Evolutionary conservation across 352 stramenopile species (phyloP), one percentile per base, ranked within the genome.

Genomic region (Elongisporangium prolatum): DNA sequence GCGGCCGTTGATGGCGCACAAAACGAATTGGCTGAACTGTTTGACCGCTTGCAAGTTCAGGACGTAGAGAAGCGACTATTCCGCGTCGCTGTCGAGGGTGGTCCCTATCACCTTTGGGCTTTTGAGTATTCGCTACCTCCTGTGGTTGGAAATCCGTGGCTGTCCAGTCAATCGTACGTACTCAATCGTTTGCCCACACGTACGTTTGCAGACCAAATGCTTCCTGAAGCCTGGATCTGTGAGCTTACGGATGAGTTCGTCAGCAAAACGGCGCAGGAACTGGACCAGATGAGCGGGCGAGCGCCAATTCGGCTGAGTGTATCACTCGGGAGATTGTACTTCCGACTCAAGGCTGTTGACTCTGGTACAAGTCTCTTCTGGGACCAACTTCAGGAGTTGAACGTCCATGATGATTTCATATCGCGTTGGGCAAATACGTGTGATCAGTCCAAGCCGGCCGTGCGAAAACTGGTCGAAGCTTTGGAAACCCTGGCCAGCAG

Each of bases 351-450:
- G 18, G 65, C 61, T 0, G 59, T 58, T n/a, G 68, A 55, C 48
- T 25, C 60, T n/a, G 66, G 52, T 38, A 22, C 60, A 1, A 60
- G 37, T 7, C 63, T 76, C 8, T 40, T 57, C 3, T 81, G 69
- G 72, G 40, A 61, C 1, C 59, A 74, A 37, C 50, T 81, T 10
- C 66, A 78, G 52, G 64, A 70, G 11, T 54, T 76, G 5, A 50
- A 56, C 17, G 63, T 51, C 6, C 50, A 56, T 3, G 18, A 68
- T 0, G 63, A 78, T 37, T 81, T 72, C 34, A 34, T 37, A 21
- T 71, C 59, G 16, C 60, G 69, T 18, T 78, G 72, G 69, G 72
- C 72, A 6, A 81, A 81, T 54, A 64, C 57, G 20, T 75, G 60
- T 34, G 48, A 37, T 47, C 67, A 67, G 7, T 56, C 51, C 4